These are phyloP conservation scores for Nemania sp. DNA, from an alignment of 2,329 filamentous ascomycete species.

Conservation along the genomic window DNA sequence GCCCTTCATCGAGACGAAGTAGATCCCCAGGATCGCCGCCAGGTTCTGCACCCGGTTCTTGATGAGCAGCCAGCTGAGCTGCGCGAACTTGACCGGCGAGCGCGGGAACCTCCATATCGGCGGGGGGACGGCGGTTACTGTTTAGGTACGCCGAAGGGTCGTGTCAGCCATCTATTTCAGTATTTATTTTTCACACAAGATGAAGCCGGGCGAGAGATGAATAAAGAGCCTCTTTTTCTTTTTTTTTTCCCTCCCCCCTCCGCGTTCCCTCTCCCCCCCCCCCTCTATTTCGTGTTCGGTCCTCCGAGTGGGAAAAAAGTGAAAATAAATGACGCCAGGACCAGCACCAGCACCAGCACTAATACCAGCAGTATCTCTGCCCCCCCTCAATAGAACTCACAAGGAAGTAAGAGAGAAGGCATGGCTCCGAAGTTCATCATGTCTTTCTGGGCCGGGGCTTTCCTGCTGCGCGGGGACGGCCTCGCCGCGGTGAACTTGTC, in stretches of 20 bases:
- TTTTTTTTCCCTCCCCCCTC: too few species aligned
- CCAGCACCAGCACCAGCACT: neutral
- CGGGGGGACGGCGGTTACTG: constrained; percentile 38
- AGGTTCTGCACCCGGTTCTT: constrained; percentile 45
- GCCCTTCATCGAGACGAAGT: constrained; percentile 51
- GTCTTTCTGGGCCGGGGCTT: too few species aligned
- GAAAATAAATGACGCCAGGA: neutral
- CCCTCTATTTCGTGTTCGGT: too few species aligned
- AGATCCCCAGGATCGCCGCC: constrained; percentile 44
- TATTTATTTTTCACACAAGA: too few species aligned
- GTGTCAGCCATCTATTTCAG: neutral
- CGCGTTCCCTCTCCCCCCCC: too few species aligned
- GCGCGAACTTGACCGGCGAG: constrained; percentile 30
- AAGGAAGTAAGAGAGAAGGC: constrained; percentile 27
- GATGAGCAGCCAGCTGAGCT: constrained; percentile 34
- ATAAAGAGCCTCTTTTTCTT: too few species aligned
- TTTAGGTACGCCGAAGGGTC: neutral
- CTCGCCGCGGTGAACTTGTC: neutral
- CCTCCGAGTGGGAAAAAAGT: neutral
- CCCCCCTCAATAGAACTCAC: constrained; percentile 23
- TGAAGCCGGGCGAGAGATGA: too few species aligned
- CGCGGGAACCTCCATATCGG: constrained; percentile 38
- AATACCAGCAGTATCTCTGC: neutral
- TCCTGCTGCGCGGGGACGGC: neutral
- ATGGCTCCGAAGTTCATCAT: too few species aligned